These are phyloP conservation scores for Spergularia marina DNA, from an alignment of 148 eudicot species.

Conservation along the genomic window DNA sequence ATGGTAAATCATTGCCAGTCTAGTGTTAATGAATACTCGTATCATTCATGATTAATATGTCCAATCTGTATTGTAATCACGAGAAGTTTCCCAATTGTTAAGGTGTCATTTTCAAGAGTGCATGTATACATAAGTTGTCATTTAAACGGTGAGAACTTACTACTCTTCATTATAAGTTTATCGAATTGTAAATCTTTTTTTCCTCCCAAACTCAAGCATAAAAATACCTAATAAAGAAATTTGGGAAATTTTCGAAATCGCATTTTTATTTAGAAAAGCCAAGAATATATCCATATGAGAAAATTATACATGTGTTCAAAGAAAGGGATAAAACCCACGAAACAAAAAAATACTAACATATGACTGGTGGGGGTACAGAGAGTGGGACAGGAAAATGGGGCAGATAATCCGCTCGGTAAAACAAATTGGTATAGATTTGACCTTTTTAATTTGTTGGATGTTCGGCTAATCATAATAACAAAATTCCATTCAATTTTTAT, in stretches of 20 bases:
- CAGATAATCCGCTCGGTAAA: no score
- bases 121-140: neutral
- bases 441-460: no score
- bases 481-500: no score
- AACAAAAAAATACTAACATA: no score
- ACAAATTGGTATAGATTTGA: neutral
- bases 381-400: no score
- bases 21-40: neutral
- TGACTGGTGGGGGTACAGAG: no score
- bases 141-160: constrained; percentile 11
- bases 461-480: no score
- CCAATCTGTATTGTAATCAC: constrained; percentile 11
- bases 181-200: neutral
- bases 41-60: neutral
- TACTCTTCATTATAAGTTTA: neutral
- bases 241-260: neutral
- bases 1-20: neutral
- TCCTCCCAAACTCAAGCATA: neutral
- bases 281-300: neutral
- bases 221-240: neutral
- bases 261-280: no score
- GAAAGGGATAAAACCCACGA: constrained; percentile 3
- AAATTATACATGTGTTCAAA: neutral
- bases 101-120: constrained; percentile 10
- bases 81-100: constrained; percentile 5